Evolutionary conservation across 1,284 basidiomycete genomes (phyloP).

Genomic region (Tetrapyrgos nigripes): DNA sequence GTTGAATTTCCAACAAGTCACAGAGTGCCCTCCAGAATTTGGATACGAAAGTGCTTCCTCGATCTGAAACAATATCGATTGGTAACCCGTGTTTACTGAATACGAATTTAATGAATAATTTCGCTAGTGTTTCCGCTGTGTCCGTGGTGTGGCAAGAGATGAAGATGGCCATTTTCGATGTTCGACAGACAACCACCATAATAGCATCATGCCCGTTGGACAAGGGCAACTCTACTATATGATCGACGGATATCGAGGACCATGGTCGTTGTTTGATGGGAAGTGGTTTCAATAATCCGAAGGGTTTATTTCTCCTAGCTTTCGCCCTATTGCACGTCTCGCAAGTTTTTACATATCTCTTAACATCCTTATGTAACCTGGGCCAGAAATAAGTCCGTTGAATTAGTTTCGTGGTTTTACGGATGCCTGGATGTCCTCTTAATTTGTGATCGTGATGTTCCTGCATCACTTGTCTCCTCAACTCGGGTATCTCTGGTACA

Average conservation of each 20-base stretch:
- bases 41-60: conserved; percentile 10
- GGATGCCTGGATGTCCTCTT: conserved; percentile 38
- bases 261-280: conserved; percentile 6
- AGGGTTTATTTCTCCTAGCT: neutral
- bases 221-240: conserved; percentile 33
- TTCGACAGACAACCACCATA: conserved; percentile 26
- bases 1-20: neutral
- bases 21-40: conserved; percentile 7
- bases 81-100: conserved; percentile 15
- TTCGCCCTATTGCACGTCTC: neutral
- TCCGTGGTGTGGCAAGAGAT: conserved; percentile 15
- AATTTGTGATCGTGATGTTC: conserved; percentile 8
- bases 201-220: conserved; percentile 33
- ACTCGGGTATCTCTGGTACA: neutral
- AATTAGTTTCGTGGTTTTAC: conserved; percentile 32
- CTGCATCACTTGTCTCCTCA: neutral
- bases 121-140: neutral
- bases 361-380: conserved; percentile 16
- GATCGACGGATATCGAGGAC: conserved; percentile 10
- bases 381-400: conserved; percentile 29
- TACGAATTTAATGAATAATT: conserved; percentile 2
- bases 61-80: neutral
- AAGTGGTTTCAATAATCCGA: conserved; percentile 6
- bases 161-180: conserved; percentile 23
- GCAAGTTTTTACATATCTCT: conserved; percentile 19